phyloP scores from a whole-genome alignment of 345 rosid species.

The Eucalyptus marginata region DNA sequence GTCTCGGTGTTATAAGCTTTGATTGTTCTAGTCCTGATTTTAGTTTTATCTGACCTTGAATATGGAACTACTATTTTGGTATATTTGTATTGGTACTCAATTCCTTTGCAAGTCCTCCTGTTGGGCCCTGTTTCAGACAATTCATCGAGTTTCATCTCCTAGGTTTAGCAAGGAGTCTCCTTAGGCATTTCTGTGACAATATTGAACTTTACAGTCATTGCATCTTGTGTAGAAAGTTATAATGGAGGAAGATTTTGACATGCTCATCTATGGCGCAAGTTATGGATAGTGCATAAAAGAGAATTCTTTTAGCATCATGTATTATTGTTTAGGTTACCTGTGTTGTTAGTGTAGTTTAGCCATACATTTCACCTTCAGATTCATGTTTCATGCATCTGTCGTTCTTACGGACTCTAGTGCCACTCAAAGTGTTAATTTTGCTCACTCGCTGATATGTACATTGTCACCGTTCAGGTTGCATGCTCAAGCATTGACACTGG shows the following conservation, averaged over 20 bases:
- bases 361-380: neutral
- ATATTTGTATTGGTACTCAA: neutral
- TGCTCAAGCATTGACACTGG: slow-evolving; percentile 86
- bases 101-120: neutral
- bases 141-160: neutral
- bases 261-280: neutral
- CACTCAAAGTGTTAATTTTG: neutral
- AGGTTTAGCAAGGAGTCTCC: neutral
- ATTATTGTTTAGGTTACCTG: neutral
- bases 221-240: neutral
- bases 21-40: neutral
- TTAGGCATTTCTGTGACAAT: neutral
- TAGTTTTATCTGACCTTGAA: neutral
- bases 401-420: neutral
- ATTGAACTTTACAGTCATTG: neutral
- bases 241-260: neutral
- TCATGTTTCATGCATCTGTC: neutral
- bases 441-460: neutral
- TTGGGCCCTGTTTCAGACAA: neutral
- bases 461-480: slow-evolving; percentile 47
- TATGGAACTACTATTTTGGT: neutral
- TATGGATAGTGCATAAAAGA: neutral
- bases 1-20: neutral
- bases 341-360: neutral
- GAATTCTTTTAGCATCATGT: neutral